Evolutionary conservation across 2,329 filamentous ascomycete genomes (phyloP), one percentile per base, ranked within the genome.

Genomic region (Nemania sp.): DNA sequence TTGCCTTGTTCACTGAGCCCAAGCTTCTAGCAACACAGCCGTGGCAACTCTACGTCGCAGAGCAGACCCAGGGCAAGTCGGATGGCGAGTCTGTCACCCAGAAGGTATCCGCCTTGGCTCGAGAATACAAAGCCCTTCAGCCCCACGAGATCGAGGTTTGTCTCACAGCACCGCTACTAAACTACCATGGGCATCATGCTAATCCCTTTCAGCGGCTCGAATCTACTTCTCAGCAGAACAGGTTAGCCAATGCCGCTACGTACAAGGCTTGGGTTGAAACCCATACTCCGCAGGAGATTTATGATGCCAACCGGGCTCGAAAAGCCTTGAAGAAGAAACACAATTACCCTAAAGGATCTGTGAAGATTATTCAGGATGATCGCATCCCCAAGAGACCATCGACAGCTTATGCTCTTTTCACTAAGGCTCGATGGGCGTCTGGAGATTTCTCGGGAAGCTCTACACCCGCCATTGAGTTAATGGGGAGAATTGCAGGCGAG

Each of bases 201-300:
- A 62, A 76, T 53, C 8, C 24, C 15, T 60, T n/a, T 26, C 62
- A 86, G 83, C 76, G 72, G 47, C 77, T 86, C 27, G 47, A 76
- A n/a, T 71, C 75, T 24, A 73, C 45, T 13, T 79, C 76, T 29
- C 63, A 75, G 1, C 70, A 80, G 70, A 87, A 88, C 79, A 78
- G 77, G 55, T 70, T 73, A 22, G 68, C 72, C 72, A 86, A 86
- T 73, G 72, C 76, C 8, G 79, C 75, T 8, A 72, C 75, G 20
- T 79, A 80, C 73, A 81, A 83, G 77, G 77, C 79, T 18, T 89
- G 87, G 86, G 75, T 88, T n/a, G 78, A 83, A 67, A 78, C 76
- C 29, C 75, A 83, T 71, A 75, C 82, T 3, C 76, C 79, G 2
- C 73, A 76, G 58, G 77, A 80, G 32, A 83, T 88, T 61, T 69